Base-by-base conservation (phyloP, 2,329 filamentous ascomycete species). In the Hymenoscyphus occultus region DNA sequence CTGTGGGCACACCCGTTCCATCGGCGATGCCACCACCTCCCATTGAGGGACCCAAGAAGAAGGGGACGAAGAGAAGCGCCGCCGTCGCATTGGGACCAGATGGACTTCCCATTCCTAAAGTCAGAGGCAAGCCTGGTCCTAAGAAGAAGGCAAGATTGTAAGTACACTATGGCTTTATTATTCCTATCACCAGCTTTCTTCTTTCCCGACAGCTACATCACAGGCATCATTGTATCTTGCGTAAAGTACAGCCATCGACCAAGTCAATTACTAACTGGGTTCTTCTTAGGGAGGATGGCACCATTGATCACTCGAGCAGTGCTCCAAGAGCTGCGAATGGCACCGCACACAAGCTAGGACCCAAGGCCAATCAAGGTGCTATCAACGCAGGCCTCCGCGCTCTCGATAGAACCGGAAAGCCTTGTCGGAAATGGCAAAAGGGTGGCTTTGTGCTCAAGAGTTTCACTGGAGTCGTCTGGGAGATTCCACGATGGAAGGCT, bases 111-210 rank as follows among this genome's bases (percentile, higher is more conserved):
- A 93, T 91, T 32, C 82, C 88, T n/a, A 93, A 91, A 78, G 82
- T 88, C 63, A 83, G 91, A 76, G 90, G 90, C 75, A 96, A 96
- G 81, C 94, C 95, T 6, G 94, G 94, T 6, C 94, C 94, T 0
- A 98, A 97, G 86, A 97, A 97, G 86, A 97, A 96, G 81, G 89
- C 91, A 70, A 89, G 90, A 83, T 80, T 97, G 94, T 97, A 90
- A 80, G 93, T 90, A 65, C 39, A 54, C 65, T 32, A 48, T 19
- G 48, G 28, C 56, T 59, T 31, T 32, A 5, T 19, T 6, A 42
- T 56, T 19, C 32, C 32, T 14, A 16, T 32, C n/a, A 19, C 22
- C 45, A 51, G 5, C 45, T 22, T 51, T 10, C n/a, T 19, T 19
- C 9, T 42, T 16, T 16, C 54, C 22, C 28, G 31, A 28, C 5